Percentiles rank a stretch among this genome's conserved stretches.
Evolutionary conservation across 352 stramenopile species (phyloP).

Genomic region (Aphanomyces invadans): DNA sequence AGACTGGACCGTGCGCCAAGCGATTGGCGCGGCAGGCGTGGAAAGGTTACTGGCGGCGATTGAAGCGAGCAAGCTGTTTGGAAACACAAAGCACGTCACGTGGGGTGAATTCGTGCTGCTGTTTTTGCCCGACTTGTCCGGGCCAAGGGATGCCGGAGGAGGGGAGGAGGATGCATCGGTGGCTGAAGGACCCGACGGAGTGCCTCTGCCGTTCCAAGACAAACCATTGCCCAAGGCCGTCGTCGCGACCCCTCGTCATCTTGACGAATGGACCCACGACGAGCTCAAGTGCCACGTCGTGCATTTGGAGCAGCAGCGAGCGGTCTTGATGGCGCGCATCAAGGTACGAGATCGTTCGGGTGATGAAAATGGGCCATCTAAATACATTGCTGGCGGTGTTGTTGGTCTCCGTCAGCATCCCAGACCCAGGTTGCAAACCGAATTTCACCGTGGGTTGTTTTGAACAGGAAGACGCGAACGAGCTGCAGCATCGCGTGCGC

Average conservation of each 20-base stretch:
- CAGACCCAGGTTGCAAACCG: too few species aligned
- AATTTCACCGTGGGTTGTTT: too few species aligned
- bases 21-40: not conserved
- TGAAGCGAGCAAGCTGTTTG: not conserved
- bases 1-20: constrained; percentile 33
- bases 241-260: not conserved
- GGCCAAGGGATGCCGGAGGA: too few species aligned
- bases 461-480: constrained; percentile 21
- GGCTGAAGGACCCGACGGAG: not conserved
- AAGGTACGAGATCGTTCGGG: not conserved
- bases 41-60: not conserved
- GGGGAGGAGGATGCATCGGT: not conserved
- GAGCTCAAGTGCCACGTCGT: not conserved
- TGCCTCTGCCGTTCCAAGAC: constrained; percentile 7
- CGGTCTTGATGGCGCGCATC: not conserved
- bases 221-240: not conserved
- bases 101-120: constrained; percentile 70
- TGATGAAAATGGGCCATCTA: too few species aligned
- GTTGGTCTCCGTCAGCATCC: too few species aligned
- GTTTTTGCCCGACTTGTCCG: constrained; percentile 43
- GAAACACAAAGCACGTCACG: constrained; percentile 38
- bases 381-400: too few species aligned
- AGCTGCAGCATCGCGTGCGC: constrained; percentile 6
- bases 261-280: constrained; percentile 5
- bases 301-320: constrained; percentile 1